Evolutionary conservation across 148 eudicot species (phyloP), one percentile per base, ranked within the genome.

Genomic region (Camellia granthamiana): DNA sequence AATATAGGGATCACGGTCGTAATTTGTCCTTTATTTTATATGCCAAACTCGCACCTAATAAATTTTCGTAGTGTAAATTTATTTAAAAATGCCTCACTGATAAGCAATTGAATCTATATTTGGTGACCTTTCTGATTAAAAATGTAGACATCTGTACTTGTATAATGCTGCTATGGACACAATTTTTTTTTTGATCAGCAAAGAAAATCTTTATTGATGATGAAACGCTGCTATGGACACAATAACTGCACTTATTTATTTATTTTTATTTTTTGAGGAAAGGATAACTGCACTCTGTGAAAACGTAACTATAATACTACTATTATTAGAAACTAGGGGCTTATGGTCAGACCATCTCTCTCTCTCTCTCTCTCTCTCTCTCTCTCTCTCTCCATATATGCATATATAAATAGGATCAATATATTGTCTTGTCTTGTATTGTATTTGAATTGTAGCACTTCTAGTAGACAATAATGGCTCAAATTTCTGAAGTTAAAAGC

Each of bases 261-360:
- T 43, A 38, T 67, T 1, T 1, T 21, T 21, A 67, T 0, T 12
- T 67, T 67, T 41, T 68, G 19, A 13, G 18, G n/a, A 67, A 42
- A 41, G 3, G 41, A 67, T 5, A 11, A 67, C 11, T 67, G 47
- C 4, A 5, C 3, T 14, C 0, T 2, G n/a, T 41, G 18, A 21
- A 6, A 46, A 44, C 44, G 55, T 2, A 15, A 19, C 2, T 18
- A 47, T 21, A 70, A 66, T 30, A 8, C 41, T 30, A 30, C 38
- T 30, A 30, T 30, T 30, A 30, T 30, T 30, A n/a, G 74, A 70
- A 70, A 69, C 73, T 44, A 69, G 73, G 30, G 73, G 54, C 73
- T 68, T 2, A 69, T 43, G 72, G 23, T 58, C 61, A 58, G 12
- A 6, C 61, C 61, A 58, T 58, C 61, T 58, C 61, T 14, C 61